Evolutionary conservation across 2,329 filamentous ascomycete species (phyloP).

Genomic region (Scedosporium apiospermum): DNA sequence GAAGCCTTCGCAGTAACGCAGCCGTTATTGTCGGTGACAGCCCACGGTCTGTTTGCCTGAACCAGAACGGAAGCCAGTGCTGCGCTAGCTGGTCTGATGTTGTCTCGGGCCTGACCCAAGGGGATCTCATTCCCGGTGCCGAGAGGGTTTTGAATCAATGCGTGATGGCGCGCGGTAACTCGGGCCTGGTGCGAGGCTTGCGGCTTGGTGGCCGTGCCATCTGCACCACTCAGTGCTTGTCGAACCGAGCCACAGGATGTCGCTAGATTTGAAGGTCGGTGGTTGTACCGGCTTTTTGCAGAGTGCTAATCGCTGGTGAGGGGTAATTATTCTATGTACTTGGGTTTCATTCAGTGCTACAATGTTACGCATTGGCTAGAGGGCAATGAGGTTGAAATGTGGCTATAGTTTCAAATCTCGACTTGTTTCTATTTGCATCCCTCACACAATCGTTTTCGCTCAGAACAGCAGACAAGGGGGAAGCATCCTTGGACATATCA

Average conservation of each 20-base stretch:
- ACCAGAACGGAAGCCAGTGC: not conserved
- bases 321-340: not conserved
- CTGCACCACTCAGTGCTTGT: not conserved
- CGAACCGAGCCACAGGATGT: not conserved
- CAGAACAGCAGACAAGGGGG: not conserved
- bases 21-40: not conserved
- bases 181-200: not conserved
- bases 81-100: not conserved
- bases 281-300: not conserved
- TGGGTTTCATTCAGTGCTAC: not conserved
- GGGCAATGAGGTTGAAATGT: too few relatives aligned
- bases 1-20: not conserved
- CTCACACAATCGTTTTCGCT: not conserved
- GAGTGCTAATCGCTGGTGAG: not conserved
- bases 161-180: not conserved
- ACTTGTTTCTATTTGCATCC: not conserved
- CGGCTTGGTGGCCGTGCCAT: not conserved
- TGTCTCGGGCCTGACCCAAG: not conserved
- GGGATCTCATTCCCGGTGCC: not conserved
- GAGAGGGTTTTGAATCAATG: not conserved
- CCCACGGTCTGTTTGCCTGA: not conserved
- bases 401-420: not conserved
- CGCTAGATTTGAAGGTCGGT: not conserved
- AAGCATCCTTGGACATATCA: not conserved
- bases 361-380: too few relatives aligned